These are phyloP conservation scores for Suhomyces chickasaworum DNA, from an alignment of 1,139 yeast genomes.

Conservation along the genomic window DNA sequence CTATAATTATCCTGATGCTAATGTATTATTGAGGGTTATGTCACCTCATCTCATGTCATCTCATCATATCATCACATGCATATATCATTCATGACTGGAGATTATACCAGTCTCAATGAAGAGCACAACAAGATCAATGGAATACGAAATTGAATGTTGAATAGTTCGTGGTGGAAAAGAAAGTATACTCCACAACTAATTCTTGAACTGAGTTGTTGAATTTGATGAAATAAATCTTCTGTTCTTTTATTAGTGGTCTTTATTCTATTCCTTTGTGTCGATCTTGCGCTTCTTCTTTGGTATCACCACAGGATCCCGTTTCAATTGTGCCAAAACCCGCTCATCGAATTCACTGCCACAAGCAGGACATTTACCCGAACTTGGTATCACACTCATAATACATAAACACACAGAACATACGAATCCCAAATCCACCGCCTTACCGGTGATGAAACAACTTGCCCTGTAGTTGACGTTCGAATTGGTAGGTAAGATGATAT, in stretches of 20 bases:
- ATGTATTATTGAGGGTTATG: no score
- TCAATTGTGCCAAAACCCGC: constrained; percentile 43
- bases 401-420: constrained; percentile 96
- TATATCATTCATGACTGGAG: no score
- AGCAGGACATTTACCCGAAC: constrained; percentile 54
- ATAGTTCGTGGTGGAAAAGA: no score
- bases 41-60: no score
- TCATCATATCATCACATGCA: no score
- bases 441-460: constrained; percentile 87
- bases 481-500: constrained; percentile 79
- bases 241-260: no score
- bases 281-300: constrained; percentile 41
- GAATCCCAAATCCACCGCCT: constrained; percentile 87
- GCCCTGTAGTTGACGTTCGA: constrained; percentile 92
- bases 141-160: no score
- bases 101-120: no score
- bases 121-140: no score
- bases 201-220: no score
- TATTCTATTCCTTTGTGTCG: constrained; percentile 1
- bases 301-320: constrained; percentile 56
- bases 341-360: constrained; percentile 57
- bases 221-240: no score
- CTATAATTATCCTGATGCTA: background rate
- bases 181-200: no score
- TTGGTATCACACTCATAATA: constrained; percentile 65